A percentile compares a stretch with the other conserved stretches of the same genome.
Evolutionary conservation across 2,329 filamentous ascomycete species (phyloP).

Genomic region (Talaromyces funiculosus): DNA sequence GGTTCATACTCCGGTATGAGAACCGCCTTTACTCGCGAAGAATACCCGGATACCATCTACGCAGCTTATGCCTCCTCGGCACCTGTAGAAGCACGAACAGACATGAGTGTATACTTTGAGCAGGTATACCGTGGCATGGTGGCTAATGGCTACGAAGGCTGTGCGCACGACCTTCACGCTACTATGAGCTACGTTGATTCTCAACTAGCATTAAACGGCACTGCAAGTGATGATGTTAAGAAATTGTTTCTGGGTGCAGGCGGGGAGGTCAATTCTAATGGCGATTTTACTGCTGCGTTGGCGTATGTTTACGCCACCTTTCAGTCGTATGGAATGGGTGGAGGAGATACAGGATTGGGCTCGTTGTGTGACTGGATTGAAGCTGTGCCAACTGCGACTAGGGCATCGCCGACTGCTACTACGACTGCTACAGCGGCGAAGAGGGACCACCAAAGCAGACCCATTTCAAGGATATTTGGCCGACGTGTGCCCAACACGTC

Average conservation of each 20-base stretch:
- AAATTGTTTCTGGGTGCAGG: slow-evolving; percentile 45
- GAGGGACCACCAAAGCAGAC: neutral
- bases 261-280: slow-evolving; percentile 43
- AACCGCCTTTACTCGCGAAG: slow-evolving; percentile 39
- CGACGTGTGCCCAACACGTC: neutral
- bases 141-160: slow-evolving; percentile 47
- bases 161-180: slow-evolving; percentile 46
- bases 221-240: slow-evolving; percentile 40
- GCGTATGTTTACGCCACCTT: slow-evolving; percentile 37
- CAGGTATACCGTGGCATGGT: slow-evolving; percentile 46
- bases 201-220: slow-evolving; percentile 32
- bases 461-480: neutral
- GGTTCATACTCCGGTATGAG: slow-evolving; percentile 44
- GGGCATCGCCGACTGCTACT: neutral
- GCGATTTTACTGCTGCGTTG: slow-evolving; percentile 44
- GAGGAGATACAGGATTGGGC: slow-evolving; percentile 29
- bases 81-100: slow-evolving; percentile 43
- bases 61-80: slow-evolving; percentile 39
- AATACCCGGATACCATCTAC: slow-evolving; percentile 39
- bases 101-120: slow-evolving; percentile 50
- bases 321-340: slow-evolving; percentile 41
- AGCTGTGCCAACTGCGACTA: neutral
- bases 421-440: slow-evolving; percentile 4
- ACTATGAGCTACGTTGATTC: slow-evolving; percentile 47
- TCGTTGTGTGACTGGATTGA: slow-evolving; percentile 46